Percentiles rank a stretch among this genome's conserved stretches.
phyloP scores from a whole-genome alignment of 768 basidiomycete species.

The Exsudoporus frostii region DNA sequence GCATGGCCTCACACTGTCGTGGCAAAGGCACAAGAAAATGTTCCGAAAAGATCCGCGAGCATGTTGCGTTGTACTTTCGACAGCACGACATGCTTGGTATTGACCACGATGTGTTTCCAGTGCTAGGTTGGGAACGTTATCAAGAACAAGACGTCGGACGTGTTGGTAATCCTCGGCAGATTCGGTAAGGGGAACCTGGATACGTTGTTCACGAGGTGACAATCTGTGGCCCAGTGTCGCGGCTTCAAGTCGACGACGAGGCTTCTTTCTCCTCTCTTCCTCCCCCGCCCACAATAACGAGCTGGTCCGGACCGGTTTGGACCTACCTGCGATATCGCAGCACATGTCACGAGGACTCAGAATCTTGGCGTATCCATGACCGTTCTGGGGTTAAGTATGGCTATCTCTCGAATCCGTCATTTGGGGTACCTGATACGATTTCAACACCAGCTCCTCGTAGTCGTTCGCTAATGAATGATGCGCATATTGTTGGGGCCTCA shows the following conservation, averaged over 20 bases:
- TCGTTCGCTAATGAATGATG: background rate
- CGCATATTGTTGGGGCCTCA: background rate
- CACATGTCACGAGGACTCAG: conserved; percentile 3
- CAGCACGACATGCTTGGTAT: background rate
- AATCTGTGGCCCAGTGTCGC: background rate
- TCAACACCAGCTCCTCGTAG: background rate
- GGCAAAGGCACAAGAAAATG: background rate
- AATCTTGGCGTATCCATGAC: conserved; percentile 9
- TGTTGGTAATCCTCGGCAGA: conserved; percentile 7
- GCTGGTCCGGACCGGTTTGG: background rate
- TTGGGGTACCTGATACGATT: background rate
- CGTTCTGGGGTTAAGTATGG: conserved; percentile 4
- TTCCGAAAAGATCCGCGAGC: background rate
- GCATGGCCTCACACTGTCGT: background rate
- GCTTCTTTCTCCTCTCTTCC: conserved; percentile 1
- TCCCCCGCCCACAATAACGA: background rate
- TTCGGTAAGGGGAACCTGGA: conserved; percentile 3
- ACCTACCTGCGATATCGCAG: conserved; percentile 1
- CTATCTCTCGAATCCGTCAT: background rate
- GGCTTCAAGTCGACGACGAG: background rate
- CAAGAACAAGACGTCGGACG: background rate
- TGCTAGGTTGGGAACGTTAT: too few species aligned
- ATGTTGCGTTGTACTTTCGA: background rate
- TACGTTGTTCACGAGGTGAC: background rate
- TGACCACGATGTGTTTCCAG: too few species aligned